Percentiles rank a stretch among this genome's conserved stretches.
phyloP scores from a whole-genome alignment of 768 basidiomycete species.

The Cyclocybe cylindracea region DNA sequence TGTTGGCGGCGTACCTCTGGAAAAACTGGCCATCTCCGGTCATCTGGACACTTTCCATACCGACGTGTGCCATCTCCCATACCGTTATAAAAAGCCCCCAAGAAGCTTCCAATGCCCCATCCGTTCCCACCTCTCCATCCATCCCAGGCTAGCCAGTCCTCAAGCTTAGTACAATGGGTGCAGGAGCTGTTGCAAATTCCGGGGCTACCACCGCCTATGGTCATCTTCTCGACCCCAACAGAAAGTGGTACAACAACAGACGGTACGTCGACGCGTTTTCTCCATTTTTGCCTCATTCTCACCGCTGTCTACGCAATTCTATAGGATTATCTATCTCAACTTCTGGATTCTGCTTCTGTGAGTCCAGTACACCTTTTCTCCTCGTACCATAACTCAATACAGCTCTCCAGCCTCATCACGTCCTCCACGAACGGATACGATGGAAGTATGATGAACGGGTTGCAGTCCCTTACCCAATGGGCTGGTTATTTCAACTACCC shows the following conservation, averaged over 20 bases:
- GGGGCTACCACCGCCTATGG: conserved; percentile 38
- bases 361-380: conserved; percentile 15
- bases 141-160: conserved; percentile 19
- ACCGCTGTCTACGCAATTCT: neutral
- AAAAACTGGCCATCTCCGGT: conserved; percentile 33
- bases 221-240: conserved; percentile 62
- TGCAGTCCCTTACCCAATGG: conserved; percentile 72
- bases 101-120: conserved; percentile 26
- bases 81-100: conserved; percentile 32
- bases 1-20: conserved; percentile 41
- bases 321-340: conserved; percentile 62
- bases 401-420: conserved; percentile 57
- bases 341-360: conserved; percentile 71
- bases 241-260: conserved; percentile 79
- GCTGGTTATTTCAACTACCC: conserved; percentile 60
- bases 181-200: conserved; percentile 42
- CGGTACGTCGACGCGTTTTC: conserved; percentile 41
- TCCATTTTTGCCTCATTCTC: neutral
- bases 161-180: conserved; percentile 49
- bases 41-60: conserved; percentile 31
- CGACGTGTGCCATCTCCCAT: conserved; percentile 10
- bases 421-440: conserved; percentile 79
- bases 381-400: neutral
- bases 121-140: conserved; percentile 28
- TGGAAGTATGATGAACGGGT: conserved; percentile 79